phyloP scores from a whole-genome alignment of 306 rosid genomes.

The Castanea mollissima region DNA sequence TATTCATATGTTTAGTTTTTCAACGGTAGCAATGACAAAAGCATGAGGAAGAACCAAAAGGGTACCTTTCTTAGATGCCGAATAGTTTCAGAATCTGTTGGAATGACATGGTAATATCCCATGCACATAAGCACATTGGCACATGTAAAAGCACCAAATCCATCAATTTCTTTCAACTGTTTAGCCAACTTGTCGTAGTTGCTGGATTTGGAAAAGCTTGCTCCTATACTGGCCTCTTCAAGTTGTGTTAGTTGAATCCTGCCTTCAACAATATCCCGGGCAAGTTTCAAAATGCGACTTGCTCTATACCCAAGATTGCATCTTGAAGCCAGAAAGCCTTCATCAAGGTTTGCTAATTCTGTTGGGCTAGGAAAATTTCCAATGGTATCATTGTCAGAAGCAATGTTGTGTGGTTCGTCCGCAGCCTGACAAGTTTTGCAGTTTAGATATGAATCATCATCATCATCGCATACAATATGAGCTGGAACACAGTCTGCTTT shows the following conservation, averaged over 20 bases:
- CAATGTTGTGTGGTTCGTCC: neutral
- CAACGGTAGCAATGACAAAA: neutral
- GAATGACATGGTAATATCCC: conserved; percentile 54
- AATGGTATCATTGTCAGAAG: too few species aligned
- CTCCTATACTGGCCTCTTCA: conserved; percentile 40
- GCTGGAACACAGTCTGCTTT: conserved; percentile 1
- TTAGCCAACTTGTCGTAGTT: conserved; percentile 27
- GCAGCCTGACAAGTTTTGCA: neutral
- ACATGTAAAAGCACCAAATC: conserved; percentile 54
- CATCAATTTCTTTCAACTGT: conserved; percentile 45
- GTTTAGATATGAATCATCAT: conserved; percentile 12
- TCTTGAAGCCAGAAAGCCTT: conserved; percentile 36
- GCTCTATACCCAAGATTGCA: conserved; percentile 60
- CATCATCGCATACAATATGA: neutral
- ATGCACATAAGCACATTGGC: conserved; percentile 57
- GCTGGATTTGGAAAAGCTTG: conserved; percentile 16
- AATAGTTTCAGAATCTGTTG: conserved; percentile 51
- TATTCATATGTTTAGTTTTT: neutral
- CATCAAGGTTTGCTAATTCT: conserved; percentile 44
- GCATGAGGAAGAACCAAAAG: neutral
- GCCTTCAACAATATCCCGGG: conserved; percentile 40
- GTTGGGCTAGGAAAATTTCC: conserved; percentile 50
- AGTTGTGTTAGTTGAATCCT: conserved; percentile 37
- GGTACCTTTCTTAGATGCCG: conserved; percentile 49
- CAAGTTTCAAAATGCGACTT: conserved; percentile 39